Base-by-base conservation (phyloP, 202 grass and related monocot species). In the Setaria viridis region DNA sequence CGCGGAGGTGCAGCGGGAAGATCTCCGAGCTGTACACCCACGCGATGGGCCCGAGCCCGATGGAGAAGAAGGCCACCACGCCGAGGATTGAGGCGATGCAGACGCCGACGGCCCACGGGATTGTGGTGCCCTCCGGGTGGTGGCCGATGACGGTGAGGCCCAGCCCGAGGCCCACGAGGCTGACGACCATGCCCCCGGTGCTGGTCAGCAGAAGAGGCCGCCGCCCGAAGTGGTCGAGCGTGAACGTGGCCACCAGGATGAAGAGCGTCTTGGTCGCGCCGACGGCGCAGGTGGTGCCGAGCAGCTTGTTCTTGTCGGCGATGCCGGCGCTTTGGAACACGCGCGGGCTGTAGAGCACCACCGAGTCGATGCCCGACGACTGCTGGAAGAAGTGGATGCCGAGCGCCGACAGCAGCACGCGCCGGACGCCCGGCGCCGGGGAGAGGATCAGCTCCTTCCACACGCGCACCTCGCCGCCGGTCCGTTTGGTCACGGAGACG, bases 41-140 rank as follows among this genome's bases (percentile, higher is more conserved):
- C 11, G 90, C 78, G 85, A 92, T 89, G n/a, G 90, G 90, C 9
- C 90, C 90, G 6, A 92, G 79, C 13, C 87, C 90, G 17, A 92
- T 87, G 4, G 90, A 92, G 87, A 92, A 92, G 77, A 92, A 92
- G 39, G 87, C 90, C 16, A 92, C 90, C 8, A 87, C 89, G 9
- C 47, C 63, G 11, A 92, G 78, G 41, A 89, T 86, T 5, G 87
- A 87, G 19, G 80, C 80, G 75, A 92, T 87, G 64, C 80, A 87
- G 4, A 92, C 43, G 48, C 47, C 84, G 6, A 92, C 12, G 48
- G 90, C 87, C 84, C 90, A 92, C 1, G 62, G 72, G 19, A 83
- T 4, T n/a, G 48, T 43, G 29, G 43, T 21, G 62, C 72, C 53
- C 20, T 57, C 59, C 13, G 9, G 60, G 19, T 87, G 72, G 64